Evolutionary conservation across 352 stramenopile species (phyloP).

Genomic region (Globisporangium emineosum): DNA sequence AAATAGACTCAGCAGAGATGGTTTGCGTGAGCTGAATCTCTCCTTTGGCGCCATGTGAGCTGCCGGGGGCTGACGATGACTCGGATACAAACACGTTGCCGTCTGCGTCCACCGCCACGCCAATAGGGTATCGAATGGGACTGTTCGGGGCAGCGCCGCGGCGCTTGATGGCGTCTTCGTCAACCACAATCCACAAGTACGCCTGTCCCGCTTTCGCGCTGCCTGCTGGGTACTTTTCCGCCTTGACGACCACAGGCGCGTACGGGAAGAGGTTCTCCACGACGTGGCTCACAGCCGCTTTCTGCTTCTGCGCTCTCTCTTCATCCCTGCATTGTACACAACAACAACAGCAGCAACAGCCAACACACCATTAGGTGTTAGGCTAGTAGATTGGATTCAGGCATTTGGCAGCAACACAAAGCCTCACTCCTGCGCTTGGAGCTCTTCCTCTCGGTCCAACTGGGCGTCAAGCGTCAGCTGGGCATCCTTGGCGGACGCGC

Average conservation of each 20-base stretch:
- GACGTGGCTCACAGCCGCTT: conserved; percentile 52
- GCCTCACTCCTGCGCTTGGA: conserved; percentile 45
- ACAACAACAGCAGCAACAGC: not conserved
- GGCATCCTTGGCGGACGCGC: conserved; percentile 1
- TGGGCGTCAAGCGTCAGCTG: conserved; percentile 31
- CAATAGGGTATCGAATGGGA: conserved; percentile 60
- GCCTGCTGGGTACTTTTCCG: conserved; percentile 56
- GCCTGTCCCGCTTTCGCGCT: conserved; percentile 59
- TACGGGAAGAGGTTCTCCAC: conserved; percentile 82
- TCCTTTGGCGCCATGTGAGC: not conserved
- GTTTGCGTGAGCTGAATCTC: conserved; percentile 30
- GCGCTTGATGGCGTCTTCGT: conserved; percentile 64
- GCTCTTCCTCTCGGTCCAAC: conserved; percentile 56
- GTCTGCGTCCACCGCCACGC: conserved; percentile 58
- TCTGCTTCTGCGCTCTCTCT: conserved; percentile 45
- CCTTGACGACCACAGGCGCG: conserved; percentile 67
- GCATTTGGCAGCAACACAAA: not conserved
- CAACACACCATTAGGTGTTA: not conserved
- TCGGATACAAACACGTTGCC: conserved; percentile 77
- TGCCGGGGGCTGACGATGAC: conserved; percentile 4
- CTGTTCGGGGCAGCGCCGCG: conserved; percentile 32
- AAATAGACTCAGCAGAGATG: conserved; percentile 64
- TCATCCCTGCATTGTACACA: conserved; percentile 32
- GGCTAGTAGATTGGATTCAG: not conserved
- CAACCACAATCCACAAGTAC: conserved; percentile 76